Conservation (phyloP, 257 asterid genomes). For the Echites panduratus region DNA sequence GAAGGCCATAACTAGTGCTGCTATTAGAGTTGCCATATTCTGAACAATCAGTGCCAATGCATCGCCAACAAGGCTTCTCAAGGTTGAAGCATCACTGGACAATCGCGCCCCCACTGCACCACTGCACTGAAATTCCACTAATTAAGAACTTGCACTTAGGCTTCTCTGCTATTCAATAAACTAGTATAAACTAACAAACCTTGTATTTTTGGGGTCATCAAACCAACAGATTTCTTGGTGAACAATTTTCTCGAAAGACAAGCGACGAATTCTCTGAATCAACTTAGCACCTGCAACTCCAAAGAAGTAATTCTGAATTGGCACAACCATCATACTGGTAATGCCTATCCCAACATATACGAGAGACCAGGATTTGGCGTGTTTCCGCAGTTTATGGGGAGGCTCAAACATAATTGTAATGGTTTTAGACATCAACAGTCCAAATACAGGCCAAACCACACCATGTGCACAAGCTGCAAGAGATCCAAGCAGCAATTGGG, state of each 20-base stretch:
- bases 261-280: conserved; percentile 58
- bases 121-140: conserved; percentile 27
- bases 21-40: conserved; percentile 47
- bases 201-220: conserved; percentile 78
- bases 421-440: conserved; percentile 56
- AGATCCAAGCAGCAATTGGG: conserved; percentile 51
- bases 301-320: conserved; percentile 61
- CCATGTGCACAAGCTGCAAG: conserved; percentile 55
- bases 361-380: conserved; percentile 56
- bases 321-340: conserved; percentile 28
- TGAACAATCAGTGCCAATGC: conserved; percentile 71
- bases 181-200: conserved; percentile 27
- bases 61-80: conserved; percentile 71
- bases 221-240: conserved; percentile 90
- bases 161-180: background rate
- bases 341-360: conserved; percentile 45
- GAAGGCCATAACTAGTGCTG: conserved; percentile 62
- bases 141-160: conserved; percentile 7
- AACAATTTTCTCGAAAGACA: conserved; percentile 58
- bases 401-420: conserved; percentile 63
- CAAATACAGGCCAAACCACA: conserved; percentile 58
- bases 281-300: conserved; percentile 75
- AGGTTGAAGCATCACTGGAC: conserved; percentile 64
- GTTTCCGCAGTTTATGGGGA: conserved; percentile 34
- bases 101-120: conserved; percentile 84